phyloP scores from a whole-genome alignment of 441 rosid species.

The Rhodomyrtus psidioides region DNA sequence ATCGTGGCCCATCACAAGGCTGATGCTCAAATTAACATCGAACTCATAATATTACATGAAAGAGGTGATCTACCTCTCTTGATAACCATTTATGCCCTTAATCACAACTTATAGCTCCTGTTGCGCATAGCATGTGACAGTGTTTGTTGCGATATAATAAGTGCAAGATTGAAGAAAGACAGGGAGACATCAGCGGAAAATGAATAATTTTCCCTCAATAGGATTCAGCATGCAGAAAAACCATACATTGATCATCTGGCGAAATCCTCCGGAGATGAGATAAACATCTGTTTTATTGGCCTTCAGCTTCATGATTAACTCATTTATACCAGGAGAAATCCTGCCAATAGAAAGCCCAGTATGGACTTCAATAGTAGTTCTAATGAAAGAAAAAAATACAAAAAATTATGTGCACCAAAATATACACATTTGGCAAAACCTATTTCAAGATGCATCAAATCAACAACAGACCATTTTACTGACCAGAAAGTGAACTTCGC shows the following conservation, averaged over 20 bases:
- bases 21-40: no score
- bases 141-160: not conserved
- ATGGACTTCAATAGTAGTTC: not conserved
- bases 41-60: not conserved
- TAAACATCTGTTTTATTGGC: slow-evolving; percentile 53
- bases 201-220: not conserved
- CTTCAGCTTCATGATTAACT: slow-evolving; percentile 73
- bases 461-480: not conserved
- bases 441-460: not conserved
- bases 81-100: not conserved
- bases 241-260: slow-evolving; percentile 91
- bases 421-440: not conserved
- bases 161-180: not conserved
- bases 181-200: not conserved
- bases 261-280: slow-evolving; percentile 95
- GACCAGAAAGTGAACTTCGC: not conserved
- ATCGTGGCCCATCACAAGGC: not conserved
- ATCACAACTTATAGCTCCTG: not conserved
- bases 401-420: not conserved
- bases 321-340: slow-evolving; percentile 84
- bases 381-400: not conserved
- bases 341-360: slow-evolving; percentile 28
- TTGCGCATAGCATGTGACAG: not conserved
- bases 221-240: not conserved
- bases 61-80: not conserved